Percentiles rank a stretch among this genome's conserved stretches.
These are phyloP conservation scores for Heritiera littoralis DNA, from an alignment of 345 rosid genomes.

Conservation along the genomic window DNA sequence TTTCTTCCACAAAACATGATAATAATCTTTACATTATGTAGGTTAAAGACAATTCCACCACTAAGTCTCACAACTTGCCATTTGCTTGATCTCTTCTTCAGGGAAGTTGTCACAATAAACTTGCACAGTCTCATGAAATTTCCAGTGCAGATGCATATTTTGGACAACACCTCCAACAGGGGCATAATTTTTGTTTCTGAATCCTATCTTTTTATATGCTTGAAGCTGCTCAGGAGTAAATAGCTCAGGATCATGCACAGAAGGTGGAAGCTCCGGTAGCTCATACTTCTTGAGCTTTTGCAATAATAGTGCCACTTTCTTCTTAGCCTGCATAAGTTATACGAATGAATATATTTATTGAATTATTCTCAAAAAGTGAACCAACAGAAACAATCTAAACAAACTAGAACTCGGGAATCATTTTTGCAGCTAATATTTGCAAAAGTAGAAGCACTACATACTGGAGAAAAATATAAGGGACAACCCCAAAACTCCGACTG, in stretches of 20 bases:
- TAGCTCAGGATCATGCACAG: conserved; percentile 92
- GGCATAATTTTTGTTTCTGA: conserved; percentile 84
- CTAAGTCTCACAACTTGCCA: conserved; percentile 90
- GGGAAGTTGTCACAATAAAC: conserved; percentile 95
- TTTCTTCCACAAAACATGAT: conserved; percentile 98
- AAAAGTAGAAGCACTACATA: background rate
- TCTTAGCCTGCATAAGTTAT: conserved; percentile 68
- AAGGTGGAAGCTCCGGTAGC: conserved; percentile 83
- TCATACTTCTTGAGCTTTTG: conserved; percentile 96
- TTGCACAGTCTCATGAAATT: conserved; percentile 98
- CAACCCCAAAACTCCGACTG: background rate
- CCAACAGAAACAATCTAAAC: background rate
- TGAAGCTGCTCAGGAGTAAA: conserved; percentile 80
- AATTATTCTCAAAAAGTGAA: background rate
- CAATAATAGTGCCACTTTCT: conserved; percentile 83
- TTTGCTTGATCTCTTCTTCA: conserved; percentile 89
- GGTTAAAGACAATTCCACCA: conserved; percentile 82
- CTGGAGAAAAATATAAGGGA: background rate
- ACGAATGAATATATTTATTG: background rate
- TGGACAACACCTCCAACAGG: conserved; percentile 99
- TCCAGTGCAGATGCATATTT: conserved; percentile 99
- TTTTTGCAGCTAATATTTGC: background rate
- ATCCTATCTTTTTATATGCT: conserved; percentile 85
- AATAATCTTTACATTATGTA: conserved; percentile 88
- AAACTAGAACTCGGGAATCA: background rate